Base-by-base conservation (phyloP, 805 yeast species). In the Cephaloascus albidus region DNA sequence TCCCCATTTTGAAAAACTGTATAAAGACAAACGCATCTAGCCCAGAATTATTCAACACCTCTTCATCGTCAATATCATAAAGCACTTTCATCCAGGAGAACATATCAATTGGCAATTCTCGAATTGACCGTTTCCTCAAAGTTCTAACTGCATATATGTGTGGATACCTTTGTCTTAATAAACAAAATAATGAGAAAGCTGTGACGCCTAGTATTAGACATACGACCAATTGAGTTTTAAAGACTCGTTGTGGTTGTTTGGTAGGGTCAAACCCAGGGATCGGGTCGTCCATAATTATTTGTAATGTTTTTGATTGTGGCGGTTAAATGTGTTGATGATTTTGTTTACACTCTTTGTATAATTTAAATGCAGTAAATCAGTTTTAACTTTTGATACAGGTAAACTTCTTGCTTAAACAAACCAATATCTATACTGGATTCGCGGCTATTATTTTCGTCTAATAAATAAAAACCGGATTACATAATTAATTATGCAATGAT, bases 1-100 rank as follows among this genome's bases (percentile, higher is more conserved):
- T 73, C 38, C 74, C 63, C 78, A 76, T 71, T 43, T 69, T 69
- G 58, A 76, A 76, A 51, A 76, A 74, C n/a, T 75, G 70, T 8
- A 76, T 55, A 42, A 73, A 74, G 35, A 76, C 81, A 47, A 71
- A 73, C 1, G 80, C 75, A 52, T 76, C 81, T 18, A 76, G 53
- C 0, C 81, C 81, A 3, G 80, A 78, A 36, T 74, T 69, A 34
- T 74, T 73, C 36, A 77, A 52, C 3, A 77, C 61, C 48, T 76
- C 78, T 17, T 68, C 69, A 44, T 74, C 77, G 31, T 60, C 58
- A 15, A 76, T 68, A 10, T 57, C 51, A 46, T 61, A 62, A 14
- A 77, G 57, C 3, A 70, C 64, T 1, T 65, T 65, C 3, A 76
- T 61, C 82, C 82, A 77, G 2, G 78, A 74, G 38, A 76, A 65